Percentiles rank a stretch among this genome's conserved stretches.
phyloP scores from a whole-genome alignment of 2,329 filamentous ascomycete genomes.

The Didymella pinodella region DNA sequence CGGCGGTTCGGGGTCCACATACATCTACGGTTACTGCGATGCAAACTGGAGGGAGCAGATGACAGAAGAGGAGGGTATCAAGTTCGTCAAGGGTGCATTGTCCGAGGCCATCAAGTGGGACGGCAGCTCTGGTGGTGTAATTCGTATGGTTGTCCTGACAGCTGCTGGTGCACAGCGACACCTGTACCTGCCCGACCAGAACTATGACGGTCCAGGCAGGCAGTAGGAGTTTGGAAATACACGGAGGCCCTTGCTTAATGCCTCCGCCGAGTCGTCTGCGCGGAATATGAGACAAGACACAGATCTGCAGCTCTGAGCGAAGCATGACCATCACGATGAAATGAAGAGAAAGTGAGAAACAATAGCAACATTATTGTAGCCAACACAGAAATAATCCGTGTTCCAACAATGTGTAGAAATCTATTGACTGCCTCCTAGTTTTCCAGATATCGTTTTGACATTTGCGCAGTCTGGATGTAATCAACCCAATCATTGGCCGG shows the following conservation, averaged over 20 bases:
- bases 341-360: constrained; percentile 6
- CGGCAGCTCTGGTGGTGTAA: constrained; percentile 96
- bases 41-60: constrained; percentile 95
- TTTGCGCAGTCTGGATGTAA: background rate
- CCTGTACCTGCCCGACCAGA: constrained; percentile 88
- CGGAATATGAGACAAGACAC: constrained; percentile 17
- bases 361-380: no score
- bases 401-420: no score
- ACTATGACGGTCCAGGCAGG: constrained; percentile 78
- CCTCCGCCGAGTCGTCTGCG: no score
- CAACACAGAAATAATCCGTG: no score
- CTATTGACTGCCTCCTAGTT: background rate
- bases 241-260: background rate
- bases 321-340: constrained; percentile 25
- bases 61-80: constrained; percentile 87
- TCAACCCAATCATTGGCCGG: constrained; percentile 8
- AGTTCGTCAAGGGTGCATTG: constrained; percentile 91
- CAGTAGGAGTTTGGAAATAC: constrained; percentile 42
- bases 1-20: constrained; percentile 94
- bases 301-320: constrained; percentile 17
- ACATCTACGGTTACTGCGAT: constrained; percentile 99
- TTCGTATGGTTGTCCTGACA: constrained; percentile 96
- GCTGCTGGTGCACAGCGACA: constrained; percentile 88
- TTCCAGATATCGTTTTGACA: background rate
- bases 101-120: constrained; percentile 99